Percentiles rank a stretch among this genome's conserved stretches.
phyloP scores from a whole-genome alignment of 345 rosid genomes.

The Eucalyptus sideroxylon region DNA sequence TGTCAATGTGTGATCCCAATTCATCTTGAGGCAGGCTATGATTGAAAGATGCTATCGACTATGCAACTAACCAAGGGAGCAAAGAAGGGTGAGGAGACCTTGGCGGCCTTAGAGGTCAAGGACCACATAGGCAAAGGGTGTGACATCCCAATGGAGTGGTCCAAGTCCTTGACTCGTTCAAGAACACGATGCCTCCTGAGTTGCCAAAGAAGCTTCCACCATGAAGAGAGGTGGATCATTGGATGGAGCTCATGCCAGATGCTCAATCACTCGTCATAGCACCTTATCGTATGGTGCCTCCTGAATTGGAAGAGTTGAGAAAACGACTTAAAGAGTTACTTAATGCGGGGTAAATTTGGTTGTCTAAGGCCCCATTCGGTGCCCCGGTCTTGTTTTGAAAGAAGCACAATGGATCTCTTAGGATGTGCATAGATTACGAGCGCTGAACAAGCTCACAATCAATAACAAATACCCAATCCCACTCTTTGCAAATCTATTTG shows the following conservation, averaged over 20 bases:
- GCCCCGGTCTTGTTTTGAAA: background rate
- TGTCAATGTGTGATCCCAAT: background rate
- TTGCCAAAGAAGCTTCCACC: background rate
- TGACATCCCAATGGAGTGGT: background rate
- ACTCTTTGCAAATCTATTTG: background rate
- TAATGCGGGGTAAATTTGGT: accelerated
- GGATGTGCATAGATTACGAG: background rate
- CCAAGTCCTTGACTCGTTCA: background rate
- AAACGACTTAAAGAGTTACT: background rate
- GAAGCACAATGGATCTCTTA: background rate
- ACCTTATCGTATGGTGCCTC: background rate
- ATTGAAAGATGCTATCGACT: background rate
- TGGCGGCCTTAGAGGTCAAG: accelerated
- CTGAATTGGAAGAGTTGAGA: background rate
- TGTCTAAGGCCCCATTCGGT: accelerated
- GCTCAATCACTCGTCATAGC: background rate
- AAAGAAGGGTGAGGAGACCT: background rate
- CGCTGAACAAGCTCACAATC: background rate
- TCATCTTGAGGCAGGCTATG: background rate
- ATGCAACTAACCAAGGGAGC: background rate
- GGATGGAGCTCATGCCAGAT: background rate
- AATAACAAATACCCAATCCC: background rate
- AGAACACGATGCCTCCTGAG: accelerated
- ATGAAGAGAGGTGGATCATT: background rate
- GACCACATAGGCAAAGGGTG: background rate